A percentile compares a stretch with the other conserved stretches of the same genome.
phyloP scores from a whole-genome alignment of 164 flowering plant species.

The Stephania cephalantha region DNA sequence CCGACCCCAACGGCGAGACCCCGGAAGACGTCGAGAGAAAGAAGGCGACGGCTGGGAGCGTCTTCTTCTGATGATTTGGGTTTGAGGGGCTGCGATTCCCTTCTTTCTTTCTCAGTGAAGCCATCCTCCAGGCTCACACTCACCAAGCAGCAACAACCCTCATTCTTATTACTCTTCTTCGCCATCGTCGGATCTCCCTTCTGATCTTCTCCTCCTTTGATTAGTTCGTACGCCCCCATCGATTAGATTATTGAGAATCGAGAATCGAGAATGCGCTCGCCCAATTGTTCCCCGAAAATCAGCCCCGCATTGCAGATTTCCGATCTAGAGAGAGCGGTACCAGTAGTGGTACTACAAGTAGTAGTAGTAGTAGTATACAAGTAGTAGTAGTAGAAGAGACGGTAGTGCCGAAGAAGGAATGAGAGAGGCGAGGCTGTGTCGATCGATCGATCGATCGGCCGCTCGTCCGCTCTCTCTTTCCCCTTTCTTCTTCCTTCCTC shows the following conservation, averaged over 20 bases:
- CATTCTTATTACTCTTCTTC: conserved; percentile 18
- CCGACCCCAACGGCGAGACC: conserved; percentile 70
- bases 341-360: too few relatives aligned
- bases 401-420: too few relatives aligned
- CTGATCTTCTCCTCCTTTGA: conserved; percentile 21
- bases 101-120: conserved; percentile 4
- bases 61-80: conserved; percentile 5
- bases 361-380: too few relatives aligned
- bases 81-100: conserved; percentile 1
- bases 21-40: conserved; percentile 67
- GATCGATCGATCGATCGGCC: too few relatives aligned
- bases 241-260: neutral
- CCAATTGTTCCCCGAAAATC: neutral
- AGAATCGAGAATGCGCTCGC: neutral
- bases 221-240: conserved; percentile 30
- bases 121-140: neutral
- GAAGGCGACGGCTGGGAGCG: conserved; percentile 37
- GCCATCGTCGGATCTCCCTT: conserved; percentile 3
- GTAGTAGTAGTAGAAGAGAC: too few relatives aligned
- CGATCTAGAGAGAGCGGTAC: neutral
- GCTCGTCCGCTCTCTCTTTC: too few relatives aligned
- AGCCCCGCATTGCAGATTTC: neutral
- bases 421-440: too few relatives aligned
- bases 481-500: too few relatives aligned
- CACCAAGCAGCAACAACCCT: neutral